These are phyloP conservation scores for Tetrapisispora namnaoensis DNA, from an alignment of 805 yeast species.

Conservation along the genomic window DNA sequence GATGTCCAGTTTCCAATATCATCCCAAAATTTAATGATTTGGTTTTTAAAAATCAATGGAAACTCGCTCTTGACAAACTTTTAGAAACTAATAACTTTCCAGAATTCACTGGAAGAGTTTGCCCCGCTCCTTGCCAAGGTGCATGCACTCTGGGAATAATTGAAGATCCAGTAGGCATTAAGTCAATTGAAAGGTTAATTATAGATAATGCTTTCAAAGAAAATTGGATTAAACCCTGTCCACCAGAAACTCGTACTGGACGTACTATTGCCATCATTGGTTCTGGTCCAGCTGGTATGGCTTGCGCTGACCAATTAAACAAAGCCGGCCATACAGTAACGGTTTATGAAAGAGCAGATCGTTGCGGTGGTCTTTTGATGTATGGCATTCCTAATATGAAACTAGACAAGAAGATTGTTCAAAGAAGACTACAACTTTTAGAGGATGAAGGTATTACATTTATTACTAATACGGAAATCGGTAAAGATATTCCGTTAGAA, in stretches of 20 bases:
- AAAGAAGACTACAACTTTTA: conserved; percentile 85
- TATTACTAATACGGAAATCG: conserved; percentile 67
- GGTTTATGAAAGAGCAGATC: conserved; percentile 87
- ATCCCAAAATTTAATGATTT: conserved; percentile 98
- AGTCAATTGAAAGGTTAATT: conserved; percentile 90
- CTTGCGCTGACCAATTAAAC: conserved; percentile 94
- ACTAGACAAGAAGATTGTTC: conserved; percentile 83
- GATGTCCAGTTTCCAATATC: conserved; percentile 94
- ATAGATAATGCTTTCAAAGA: conserved; percentile 93
- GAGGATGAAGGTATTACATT: conserved; percentile 84
- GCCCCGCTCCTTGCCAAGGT: conserved; percentile 99
- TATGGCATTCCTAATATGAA: conserved; percentile 99
- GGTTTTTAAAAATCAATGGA: conserved; percentile 92
- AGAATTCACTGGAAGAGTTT: conserved; percentile 94
- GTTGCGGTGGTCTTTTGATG: conserved; percentile 96
- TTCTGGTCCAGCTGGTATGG: conserved; percentile 95
- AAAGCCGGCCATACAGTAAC: conserved; percentile 90
- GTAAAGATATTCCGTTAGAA: conserved; percentile 68
- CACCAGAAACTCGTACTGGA: conserved; percentile 76
- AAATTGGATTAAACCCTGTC: conserved; percentile 88
- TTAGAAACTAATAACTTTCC: conserved; percentile 97
- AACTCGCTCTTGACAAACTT: conserved; percentile 81
- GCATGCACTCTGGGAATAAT: conserved; percentile 90
- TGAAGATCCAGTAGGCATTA: conserved; percentile 93
- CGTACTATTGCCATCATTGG: conserved; percentile 81